Evolutionary conservation across 495 filamentous ascomycete genomes (phyloP), one percentile per base, ranked within the genome.

Genomic region (Neurospora intermedia): DNA sequence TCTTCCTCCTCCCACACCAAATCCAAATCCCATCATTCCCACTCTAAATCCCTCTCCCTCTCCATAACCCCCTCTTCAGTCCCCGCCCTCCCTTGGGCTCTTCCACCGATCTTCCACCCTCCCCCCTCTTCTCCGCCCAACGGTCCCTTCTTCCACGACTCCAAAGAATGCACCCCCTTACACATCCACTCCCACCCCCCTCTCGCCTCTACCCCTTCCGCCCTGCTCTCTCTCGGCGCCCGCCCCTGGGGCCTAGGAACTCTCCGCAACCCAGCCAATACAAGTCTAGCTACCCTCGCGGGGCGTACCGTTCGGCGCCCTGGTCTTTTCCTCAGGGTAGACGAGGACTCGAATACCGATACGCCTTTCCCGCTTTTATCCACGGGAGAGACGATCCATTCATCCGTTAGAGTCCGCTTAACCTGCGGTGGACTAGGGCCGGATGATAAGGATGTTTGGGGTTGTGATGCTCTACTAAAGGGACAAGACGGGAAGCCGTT

Each of bases 261-360:
- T 38, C 75, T 78, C 6, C 54, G 54, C 42, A 35, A 43, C 31
- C 80, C 80, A 3, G 81, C 84, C 0, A 74, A 84, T 0, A 74
- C 79, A 0, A 75, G 59, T 7, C 35, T 80, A 69, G 73, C 75
- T 41, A 75, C 74, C 8, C 20, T 74, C 39, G 78, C 78, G 5
- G 80, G 80, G 38, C 77, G 73, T 39, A 77, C 76, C 11, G 72
- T 80, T 27, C 78, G 80, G 2, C 79, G 78, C 4, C 80, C 80
- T 3, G 80, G 80, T 0, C 4, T 80, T 0, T 74, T 74, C 2
- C 43, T 80, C 23, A 71, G 80, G 2, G 78, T 78, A 1, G 80
- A 82, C 69, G 76, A 79, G 72, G 75, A 75, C 40, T 80, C 77
- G 0, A 81, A 81, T 43, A 74, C 78, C 69, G 79, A 80, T 43